Conservation (phyloP, 2,329 filamentous ascomycete genomes). For the Aspergillus spinulosporus region DNA sequence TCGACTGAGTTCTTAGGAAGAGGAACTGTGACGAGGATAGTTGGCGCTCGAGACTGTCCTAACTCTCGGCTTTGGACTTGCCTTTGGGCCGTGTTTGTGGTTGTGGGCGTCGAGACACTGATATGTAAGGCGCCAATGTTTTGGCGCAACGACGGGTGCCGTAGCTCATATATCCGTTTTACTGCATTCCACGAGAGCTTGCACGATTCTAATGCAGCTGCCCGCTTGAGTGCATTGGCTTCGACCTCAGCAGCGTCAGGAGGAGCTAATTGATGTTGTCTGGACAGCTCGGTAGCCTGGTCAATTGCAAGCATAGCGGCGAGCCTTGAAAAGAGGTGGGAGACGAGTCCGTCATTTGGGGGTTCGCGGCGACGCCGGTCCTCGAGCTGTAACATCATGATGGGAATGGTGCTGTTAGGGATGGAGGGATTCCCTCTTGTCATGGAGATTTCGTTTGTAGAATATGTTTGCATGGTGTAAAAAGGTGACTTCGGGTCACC, state of each 20-base stretch:
- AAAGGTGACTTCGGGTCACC: constrained; percentile 45
- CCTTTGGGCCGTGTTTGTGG: neutral
- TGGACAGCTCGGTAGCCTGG: constrained; percentile 43
- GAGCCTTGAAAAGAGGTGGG: constrained; percentile 50
- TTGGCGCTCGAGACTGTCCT: constrained; percentile 30
- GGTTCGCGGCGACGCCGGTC: constrained; percentile 38
- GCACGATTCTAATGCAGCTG: constrained; percentile 49
- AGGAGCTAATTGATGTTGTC: constrained; percentile 42
- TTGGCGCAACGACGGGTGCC: constrained; percentile 44
- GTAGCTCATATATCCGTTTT: constrained; percentile 46
- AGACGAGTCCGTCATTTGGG: constrained; percentile 46
- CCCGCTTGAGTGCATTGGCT: constrained; percentile 45
- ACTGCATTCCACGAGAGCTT: constrained; percentile 46
- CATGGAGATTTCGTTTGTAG: constrained; percentile 45
- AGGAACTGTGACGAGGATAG: constrained; percentile 42
- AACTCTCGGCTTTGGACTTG: neutral
- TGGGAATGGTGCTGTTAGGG: constrained; percentile 41
- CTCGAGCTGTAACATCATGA: constrained; percentile 47
- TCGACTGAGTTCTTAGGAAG: constrained; percentile 37
- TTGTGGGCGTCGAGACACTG: constrained; percentile 38
- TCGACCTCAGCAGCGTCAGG: constrained; percentile 46
- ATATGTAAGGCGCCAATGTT: constrained; percentile 43
- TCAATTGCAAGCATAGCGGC: constrained; percentile 53
- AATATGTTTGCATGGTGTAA: constrained; percentile 47
- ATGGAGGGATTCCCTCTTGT: constrained; percentile 45